Evolutionary conservation across 2,329 filamentous ascomycete genomes (phyloP).

Genomic region (Fusarium sp.): DNA sequence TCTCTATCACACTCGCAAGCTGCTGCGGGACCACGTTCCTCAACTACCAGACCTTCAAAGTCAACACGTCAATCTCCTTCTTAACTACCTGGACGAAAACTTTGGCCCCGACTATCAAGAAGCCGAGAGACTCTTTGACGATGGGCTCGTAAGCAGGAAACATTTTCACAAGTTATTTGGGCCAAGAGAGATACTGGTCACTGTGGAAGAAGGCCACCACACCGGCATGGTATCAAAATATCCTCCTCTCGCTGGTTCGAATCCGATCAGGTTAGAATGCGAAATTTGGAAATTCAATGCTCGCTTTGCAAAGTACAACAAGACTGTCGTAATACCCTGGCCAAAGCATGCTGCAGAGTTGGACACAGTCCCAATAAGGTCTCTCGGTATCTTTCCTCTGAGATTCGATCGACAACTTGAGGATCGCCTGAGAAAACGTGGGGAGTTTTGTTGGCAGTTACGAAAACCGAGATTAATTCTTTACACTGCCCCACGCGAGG

Average conservation of each 20-base stretch:
- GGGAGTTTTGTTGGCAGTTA: not conserved
- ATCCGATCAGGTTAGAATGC: not conserved
- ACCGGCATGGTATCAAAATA: not conserved
- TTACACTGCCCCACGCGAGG: not conserved
- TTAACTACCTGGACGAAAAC: fast-evolving
- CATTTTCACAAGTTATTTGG: not conserved
- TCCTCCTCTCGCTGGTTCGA: not conserved
- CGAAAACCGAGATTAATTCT: not conserved
- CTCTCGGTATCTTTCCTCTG: not conserved
- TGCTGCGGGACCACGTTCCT: not conserved
- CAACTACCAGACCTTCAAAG: fast-evolving
- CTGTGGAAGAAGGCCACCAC: not conserved
- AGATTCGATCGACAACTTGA: not conserved
- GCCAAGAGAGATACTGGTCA: not conserved
- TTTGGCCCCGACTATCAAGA: not conserved
- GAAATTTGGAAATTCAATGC: not conserved
- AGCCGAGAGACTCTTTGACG: fast-evolving
- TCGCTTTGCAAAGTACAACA: fast-evolving
- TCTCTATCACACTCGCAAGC: not conserved
- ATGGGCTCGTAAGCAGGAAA: not conserved
- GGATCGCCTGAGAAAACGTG: not conserved
- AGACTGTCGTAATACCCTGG: not conserved
- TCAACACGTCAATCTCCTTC: fast-evolving
- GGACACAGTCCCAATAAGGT: not conserved
- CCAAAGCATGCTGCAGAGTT: not conserved